Evolutionary conservation across 108 stramenopile species (phyloP), one percentile per base, ranked within the genome.

Genomic region (Asterionellopsis glacialis): DNA sequence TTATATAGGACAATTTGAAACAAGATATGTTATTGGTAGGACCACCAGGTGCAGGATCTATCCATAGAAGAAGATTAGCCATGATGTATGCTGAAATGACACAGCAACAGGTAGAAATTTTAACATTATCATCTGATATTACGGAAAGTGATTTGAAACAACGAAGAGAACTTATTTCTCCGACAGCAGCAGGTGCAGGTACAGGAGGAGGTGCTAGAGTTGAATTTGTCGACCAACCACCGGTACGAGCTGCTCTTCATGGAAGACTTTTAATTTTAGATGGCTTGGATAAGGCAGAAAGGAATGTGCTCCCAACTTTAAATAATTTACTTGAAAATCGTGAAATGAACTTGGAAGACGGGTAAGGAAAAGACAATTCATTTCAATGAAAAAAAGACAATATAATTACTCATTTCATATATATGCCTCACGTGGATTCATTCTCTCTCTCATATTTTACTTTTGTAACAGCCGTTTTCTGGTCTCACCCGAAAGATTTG

Each of bases 141-240:
- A 84, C 95, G 0, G 93, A 94, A 39, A 72, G 84, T 0, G 95
- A 96, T 72, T 67, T 95, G 9, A 92, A 94, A 38, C 95, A 96
- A 72, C 83, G 95, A 11, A 45, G 69, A 28, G 88, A 90, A 75
- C 41, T 86, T 0, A 41, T 70, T 7, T 33, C 33, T 33, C 33
- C 33, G 33, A 33, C 33, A 33, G 33, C 5, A 33, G n/a, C n/a
- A n/a, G n/a, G n/a, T n/a, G 28, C 42, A 24, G 27, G 16, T 9
- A 16, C 25, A 75, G 71, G 52, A 65, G 63, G 51, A 45, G 65
- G 25, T 57, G 57, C 25, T 58, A 72, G 22, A n/a, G 57, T 85
- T 43, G 25, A 57, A 40, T 94, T 79, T 51, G 64, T 64, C 59
- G 73, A 90, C 68, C 86, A 85, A 54, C 80, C 93, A n/a, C 93